Conservation (phyloP, 345 rosid genomes). For the Physaria fendleri region DNA sequence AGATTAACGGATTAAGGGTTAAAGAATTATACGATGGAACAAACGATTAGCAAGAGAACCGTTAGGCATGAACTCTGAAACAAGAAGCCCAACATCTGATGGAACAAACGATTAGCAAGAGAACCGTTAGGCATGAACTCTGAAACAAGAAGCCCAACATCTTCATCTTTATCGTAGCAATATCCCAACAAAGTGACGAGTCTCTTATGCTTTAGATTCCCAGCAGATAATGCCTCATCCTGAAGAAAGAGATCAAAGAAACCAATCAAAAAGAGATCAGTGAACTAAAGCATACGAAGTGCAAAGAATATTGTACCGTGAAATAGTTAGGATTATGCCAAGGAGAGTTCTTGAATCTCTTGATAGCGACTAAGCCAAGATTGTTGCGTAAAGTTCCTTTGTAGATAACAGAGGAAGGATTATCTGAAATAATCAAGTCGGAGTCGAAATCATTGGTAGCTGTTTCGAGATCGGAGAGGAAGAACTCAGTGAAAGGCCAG, state of each 20-base stretch:
- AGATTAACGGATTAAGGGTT: no score
- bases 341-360: conserved; percentile 48
- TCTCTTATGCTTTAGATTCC: conserved; percentile 57
- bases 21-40: conserved; percentile 66
- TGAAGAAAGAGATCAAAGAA: neutral
- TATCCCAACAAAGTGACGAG: conserved; percentile 79
- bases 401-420: conserved; percentile 40
- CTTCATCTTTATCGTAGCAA: conserved; percentile 55
- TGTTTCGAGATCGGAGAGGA: conserved; percentile 42
- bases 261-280: neutral
- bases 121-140: no score
- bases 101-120: no score
- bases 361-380: conserved; percentile 48
- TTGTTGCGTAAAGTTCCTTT: conserved; percentile 48
- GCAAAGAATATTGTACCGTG: conserved; percentile 34
- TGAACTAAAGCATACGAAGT: no score
- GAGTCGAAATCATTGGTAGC: conserved; percentile 56
- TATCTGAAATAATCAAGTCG: conserved; percentile 47
- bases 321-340: conserved; percentile 68
- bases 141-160: no score
- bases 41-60: conserved; percentile 78
- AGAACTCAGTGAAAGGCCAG: conserved; percentile 29
- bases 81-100: conserved; percentile 78
- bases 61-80: conserved; percentile 71
- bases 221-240: conserved; percentile 75